Base-by-base conservation (phyloP, 768 basidiomycete genomes). In the Saitozyma sp. region DNA sequence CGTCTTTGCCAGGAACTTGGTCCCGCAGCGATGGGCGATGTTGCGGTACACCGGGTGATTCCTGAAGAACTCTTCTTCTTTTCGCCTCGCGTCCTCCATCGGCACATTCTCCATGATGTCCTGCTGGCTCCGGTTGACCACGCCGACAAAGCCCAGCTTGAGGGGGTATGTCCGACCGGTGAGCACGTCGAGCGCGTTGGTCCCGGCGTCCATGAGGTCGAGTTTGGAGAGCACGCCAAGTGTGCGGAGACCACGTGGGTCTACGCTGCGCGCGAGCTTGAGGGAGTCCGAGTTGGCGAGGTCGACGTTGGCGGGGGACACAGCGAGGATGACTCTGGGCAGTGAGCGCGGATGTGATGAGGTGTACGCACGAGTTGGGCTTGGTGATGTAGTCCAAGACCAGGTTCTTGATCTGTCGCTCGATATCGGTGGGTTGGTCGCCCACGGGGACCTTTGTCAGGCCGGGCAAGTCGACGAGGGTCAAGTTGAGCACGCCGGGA, bases 151-250 rank as follows among this genome's bases (percentile, higher is more conserved):
- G 50, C 96, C 96, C 10, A 99, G 85, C 79, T 97, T 98, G 65
- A 99, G 86, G 40, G 96, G 96, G 80, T 99, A 99, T 50, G 97
- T 90, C 62, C 95, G 89, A 46, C 96, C 96, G 0, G 92, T 97
- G 43, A 98, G 85, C 68, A 98, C 88, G 79, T 99, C 95, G 42
- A 94, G 82, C 19, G 96, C 96, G 78, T 99, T 97, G 42, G 96
- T 99, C 38, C 96, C 96, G 7, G 94, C 94, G 73, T 98, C 96
- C 96, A 99, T 99, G 51, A 99, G 85, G 81, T 99, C 96, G 41
- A 98, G 86, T 80, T 99, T 99, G 13, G 95, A 95, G 55, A 99
- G 84, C 17, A 99, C 90, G 55, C 96, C 96, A 59, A 98, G 92
- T 11, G 96, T 99, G 39, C 96, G 87, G 39, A 96, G 87, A 10